Conservation (phyloP, 176 grass and related monocot genomes). For the Melocanna baccifera region DNA sequence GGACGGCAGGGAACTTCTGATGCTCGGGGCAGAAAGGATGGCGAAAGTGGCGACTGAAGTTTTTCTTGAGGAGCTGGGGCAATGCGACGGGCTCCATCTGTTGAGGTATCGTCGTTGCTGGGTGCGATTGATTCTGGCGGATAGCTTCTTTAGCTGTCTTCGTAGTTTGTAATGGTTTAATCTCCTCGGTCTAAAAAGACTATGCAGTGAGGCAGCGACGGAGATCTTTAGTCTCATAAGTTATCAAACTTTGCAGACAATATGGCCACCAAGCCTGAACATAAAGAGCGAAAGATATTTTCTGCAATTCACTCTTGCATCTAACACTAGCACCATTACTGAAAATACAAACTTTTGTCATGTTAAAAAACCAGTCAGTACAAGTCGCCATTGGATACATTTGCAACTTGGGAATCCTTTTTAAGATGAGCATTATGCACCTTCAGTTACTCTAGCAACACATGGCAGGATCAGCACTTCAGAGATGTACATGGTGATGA, state of each 20-base stretch:
- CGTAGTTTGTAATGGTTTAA: too few relatives aligned
- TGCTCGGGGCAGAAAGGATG: too few relatives aligned
- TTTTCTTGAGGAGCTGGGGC: too few relatives aligned
- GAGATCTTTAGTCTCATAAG: neutral
- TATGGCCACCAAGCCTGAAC: neutral
- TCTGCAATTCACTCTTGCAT: neutral
- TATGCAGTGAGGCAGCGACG: neutral
- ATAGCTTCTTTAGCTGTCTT: too few relatives aligned
- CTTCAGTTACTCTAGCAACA: slow-evolving; percentile 14
- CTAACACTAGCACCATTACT: neutral
- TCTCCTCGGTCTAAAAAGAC: too few relatives aligned
- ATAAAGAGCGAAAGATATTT: neutral
- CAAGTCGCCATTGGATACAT: neutral
- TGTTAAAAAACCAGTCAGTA: neutral
- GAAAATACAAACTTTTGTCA: neutral
- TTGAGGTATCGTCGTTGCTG: too few relatives aligned
- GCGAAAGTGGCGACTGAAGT: too few relatives aligned
- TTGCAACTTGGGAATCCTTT: neutral
- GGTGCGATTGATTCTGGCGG: too few relatives aligned
- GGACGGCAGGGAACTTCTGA: too few relatives aligned
- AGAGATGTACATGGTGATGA: slow-evolving; percentile 28
- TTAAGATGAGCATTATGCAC: slow-evolving; percentile 16
- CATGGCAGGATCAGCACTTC: slow-evolving; percentile 2
- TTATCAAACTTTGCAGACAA: neutral
- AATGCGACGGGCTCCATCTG: too few relatives aligned